These are phyloP conservation scores for Verticillium nonalfalfae DNA, from an alignment of 2,329 filamentous ascomycete species.

Conservation along the genomic window DNA sequence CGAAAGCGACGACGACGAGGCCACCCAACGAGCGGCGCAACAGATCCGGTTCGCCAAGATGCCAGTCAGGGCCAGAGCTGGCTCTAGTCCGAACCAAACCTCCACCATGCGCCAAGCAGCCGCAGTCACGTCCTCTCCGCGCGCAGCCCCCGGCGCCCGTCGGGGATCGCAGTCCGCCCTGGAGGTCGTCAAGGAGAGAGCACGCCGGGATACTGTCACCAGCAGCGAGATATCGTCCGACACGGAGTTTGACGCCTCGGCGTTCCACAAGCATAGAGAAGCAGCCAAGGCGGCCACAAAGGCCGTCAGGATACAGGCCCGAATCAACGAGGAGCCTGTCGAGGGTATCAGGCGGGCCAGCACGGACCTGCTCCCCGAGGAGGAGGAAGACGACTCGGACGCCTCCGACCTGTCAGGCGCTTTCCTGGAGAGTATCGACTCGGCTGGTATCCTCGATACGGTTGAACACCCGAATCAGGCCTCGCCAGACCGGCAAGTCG, in stretches of 20 bases:
- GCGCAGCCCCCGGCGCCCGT: conserved; percentile 38
- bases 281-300: conserved; percentile 52
- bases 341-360: conserved; percentile 36
- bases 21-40: conserved; percentile 64
- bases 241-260: conserved; percentile 66
- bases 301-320: conserved; percentile 43
- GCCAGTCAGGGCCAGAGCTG: conserved; percentile 79
- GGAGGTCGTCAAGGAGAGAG: conserved; percentile 62
- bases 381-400: conserved; percentile 56
- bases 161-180: conserved; percentile 67
- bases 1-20: conserved; percentile 71
- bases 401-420: conserved; percentile 57
- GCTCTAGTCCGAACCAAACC: conserved; percentile 77
- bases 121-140: conserved; percentile 34
- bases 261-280: conserved; percentile 58
- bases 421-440: conserved; percentile 63
- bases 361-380: conserved; percentile 48
- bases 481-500: conserved; percentile 50
- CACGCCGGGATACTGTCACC: conserved; percentile 69
- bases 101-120: conserved; percentile 53
- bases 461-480: conserved; percentile 52
- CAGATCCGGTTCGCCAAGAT: conserved; percentile 96
- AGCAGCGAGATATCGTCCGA: conserved; percentile 81
- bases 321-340: conserved; percentile 42
- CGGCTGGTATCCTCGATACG: conserved; percentile 62